Evolutionary conservation across 2,329 filamentous ascomycete genomes (phyloP).

Genomic region (Fusarium caatingaense): DNA sequence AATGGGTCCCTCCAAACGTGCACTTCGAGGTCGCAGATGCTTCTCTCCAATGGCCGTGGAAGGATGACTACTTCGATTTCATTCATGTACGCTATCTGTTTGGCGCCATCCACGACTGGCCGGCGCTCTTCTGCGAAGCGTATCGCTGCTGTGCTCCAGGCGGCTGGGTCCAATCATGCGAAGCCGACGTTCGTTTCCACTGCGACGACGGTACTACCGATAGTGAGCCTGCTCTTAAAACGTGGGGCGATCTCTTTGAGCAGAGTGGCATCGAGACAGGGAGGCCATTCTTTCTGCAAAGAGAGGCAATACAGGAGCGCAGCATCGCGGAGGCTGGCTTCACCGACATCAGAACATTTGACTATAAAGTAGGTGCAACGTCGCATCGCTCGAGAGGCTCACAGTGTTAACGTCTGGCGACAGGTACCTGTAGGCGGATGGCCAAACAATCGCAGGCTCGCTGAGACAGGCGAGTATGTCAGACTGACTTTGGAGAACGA

Average conservation of each 20-base stretch:
- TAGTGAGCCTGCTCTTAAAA: conserved; percentile 20
- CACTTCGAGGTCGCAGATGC: conserved; percentile 40
- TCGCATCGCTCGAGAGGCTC: neutral
- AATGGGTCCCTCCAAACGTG: conserved; percentile 41
- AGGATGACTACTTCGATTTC: conserved; percentile 38
- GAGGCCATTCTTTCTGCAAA: conserved; percentile 30
- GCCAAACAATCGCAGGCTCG: conserved; percentile 38
- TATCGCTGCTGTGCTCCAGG: conserved; percentile 35
- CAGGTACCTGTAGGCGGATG: conserved; percentile 40
- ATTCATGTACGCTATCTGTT: conserved; percentile 41
- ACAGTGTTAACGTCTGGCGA: neutral
- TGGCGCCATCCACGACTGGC: conserved; percentile 35
- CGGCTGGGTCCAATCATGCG: conserved; percentile 38
- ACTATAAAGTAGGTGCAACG: conserved; percentile 32
- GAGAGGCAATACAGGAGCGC: conserved; percentile 27
- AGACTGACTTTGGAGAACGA: conserved; percentile 42
- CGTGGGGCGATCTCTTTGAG: conserved; percentile 25
- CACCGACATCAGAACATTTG: conserved; percentile 22
- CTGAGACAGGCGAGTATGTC: conserved; percentile 35
- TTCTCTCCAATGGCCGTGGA: conserved; percentile 37
- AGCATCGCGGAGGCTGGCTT: conserved; percentile 39
- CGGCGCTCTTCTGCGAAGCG: conserved; percentile 31
- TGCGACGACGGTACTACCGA: conserved; percentile 37
- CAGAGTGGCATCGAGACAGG: conserved; percentile 10
- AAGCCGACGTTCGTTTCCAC: conserved; percentile 35